Evolutionary conservation across 139 green algal genomes (phyloP).

Genomic region (Micromonas commoda): DNA sequence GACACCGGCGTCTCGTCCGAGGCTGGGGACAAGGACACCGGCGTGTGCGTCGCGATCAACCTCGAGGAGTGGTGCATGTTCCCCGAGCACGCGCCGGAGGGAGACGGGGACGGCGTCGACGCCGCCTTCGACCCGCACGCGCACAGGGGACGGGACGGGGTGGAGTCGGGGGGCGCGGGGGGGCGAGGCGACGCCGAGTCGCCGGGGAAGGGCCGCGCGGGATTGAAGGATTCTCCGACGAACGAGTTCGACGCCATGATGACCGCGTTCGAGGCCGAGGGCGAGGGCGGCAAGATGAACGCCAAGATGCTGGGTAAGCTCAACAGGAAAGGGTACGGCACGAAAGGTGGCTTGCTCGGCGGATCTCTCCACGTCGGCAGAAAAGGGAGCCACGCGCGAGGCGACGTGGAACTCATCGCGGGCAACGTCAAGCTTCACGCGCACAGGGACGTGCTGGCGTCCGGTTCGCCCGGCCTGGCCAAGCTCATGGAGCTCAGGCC

Average conservation of each 20-base stretch:
- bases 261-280: too few relatives aligned
- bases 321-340: slow-evolving; percentile 12
- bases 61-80: background rate
- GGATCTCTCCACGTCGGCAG: background rate
- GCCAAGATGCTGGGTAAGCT: background rate
- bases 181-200: too few relatives aligned
- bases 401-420: background rate
- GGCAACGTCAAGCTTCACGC: slow-evolving; percentile 1
- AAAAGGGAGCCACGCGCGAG: background rate
- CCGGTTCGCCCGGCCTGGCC: background rate
- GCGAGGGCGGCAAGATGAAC: background rate
- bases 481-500: background rate
- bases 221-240: too few relatives aligned
- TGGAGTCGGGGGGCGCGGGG: too few relatives aligned
- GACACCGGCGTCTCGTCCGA: background rate
- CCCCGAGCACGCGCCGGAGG: too few relatives aligned
- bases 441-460: background rate
- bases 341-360: slow-evolving; percentile 4
- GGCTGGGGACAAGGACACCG: background rate
- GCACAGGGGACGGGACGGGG: too few relatives aligned
- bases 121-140: too few relatives aligned
- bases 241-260: too few relatives aligned
- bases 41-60: slow-evolving; percentile 10
- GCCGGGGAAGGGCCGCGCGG: too few relatives aligned
- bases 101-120: too few relatives aligned